Percentiles rank a stretch among this genome's conserved stretches.
Evolutionary conservation across 371 early-diverging fungal species (phyloP).

Genomic region (Mortierella sp.): DNA sequence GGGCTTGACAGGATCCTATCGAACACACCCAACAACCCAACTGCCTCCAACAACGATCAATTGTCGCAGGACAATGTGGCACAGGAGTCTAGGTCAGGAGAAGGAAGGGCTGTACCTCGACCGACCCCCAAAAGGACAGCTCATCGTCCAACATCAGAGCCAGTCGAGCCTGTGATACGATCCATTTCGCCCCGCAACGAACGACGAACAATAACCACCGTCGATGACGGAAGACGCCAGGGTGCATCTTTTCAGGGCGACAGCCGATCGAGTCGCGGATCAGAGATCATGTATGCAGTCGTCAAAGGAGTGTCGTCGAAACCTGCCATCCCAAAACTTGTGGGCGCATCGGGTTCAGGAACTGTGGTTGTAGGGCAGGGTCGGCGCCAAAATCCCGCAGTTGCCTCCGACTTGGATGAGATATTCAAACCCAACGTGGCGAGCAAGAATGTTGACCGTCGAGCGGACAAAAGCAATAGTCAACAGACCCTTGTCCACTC

Average conservation of each 20-base stretch:
- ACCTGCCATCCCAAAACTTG: slow-evolving; percentile 41
- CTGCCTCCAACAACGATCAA: background rate
- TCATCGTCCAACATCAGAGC: slow-evolving; percentile 23
- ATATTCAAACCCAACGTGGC: background rate
- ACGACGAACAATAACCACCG: slow-evolving; percentile 9
- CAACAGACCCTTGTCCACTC: slow-evolving; percentile 18
- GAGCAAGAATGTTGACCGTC: background rate
- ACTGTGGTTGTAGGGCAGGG: slow-evolving; percentile 28
- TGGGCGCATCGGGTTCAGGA: slow-evolving; percentile 52
- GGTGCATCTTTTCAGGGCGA: background rate
- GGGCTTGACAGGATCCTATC: slow-evolving; percentile 31
- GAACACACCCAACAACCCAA: background rate
- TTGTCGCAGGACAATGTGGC: background rate
- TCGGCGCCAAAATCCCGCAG: background rate
- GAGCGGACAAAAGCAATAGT: slow-evolving; percentile 7
- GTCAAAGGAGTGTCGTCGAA: slow-evolving; percentile 46
- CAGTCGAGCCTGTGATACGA: background rate
- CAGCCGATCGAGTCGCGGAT: slow-evolving; percentile 22
- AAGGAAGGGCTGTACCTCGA: background rate
- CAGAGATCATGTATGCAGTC: slow-evolving; percentile 56
- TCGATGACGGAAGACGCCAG: background rate
- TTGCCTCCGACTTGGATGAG: background rate
- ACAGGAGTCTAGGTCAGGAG: background rate
- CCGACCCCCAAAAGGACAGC: background rate
- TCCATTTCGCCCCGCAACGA: background rate